Base-by-base conservation (phyloP, 805 yeast genomes). In the Candida arabinofermentans region DNA sequence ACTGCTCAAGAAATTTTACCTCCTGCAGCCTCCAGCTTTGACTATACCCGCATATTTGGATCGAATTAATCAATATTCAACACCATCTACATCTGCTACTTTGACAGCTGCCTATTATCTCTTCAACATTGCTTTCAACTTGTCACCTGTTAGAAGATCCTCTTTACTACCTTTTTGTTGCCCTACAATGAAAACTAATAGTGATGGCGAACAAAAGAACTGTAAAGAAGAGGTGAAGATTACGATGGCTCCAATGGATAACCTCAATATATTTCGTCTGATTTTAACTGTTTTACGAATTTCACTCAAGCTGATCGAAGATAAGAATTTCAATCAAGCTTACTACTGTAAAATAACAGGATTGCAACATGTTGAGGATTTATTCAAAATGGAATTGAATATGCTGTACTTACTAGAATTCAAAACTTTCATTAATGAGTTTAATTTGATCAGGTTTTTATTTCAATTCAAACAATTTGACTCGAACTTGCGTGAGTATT, bases 321-420 rank as follows among this genome's bases (percentile, higher is more conserved):
- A 71, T 47, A 62, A 70, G 34, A 67, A 71, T 50, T 71, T 61
- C 49, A 66, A 64, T 37, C 75, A 69, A 39, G 53, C 51, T 24
- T 63, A 64, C 35, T 71, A 66, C 46, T 72, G 75, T 32, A 65
- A 65, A 27, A 66, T 71, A n/a, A 66, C 69, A 4, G 77, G 77
- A 2, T 59, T 71, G n/a, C 65, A 61, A 32, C 64, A 61, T 35
- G 51, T 59, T 8, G 54, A 55, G 4, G 77, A 71, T 39, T 50
- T 71, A 41, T 60, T 64, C 47, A 58, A 57, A 23, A 50, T 71
- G 34, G 77, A 71, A 44, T 50, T 69, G 39, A 64, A 65, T 12
- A 55, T 69, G 37, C 58, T 72, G n/a, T 69, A 65, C 50, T 51
- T 70, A 39, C 50, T 68, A 36, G 70, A 70, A 49, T 71, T 71